Evolutionary conservation across 2,329 filamentous ascomycete genomes (phyloP).

Genomic region (Gnomoniopsis smithogilvyi): DNA sequence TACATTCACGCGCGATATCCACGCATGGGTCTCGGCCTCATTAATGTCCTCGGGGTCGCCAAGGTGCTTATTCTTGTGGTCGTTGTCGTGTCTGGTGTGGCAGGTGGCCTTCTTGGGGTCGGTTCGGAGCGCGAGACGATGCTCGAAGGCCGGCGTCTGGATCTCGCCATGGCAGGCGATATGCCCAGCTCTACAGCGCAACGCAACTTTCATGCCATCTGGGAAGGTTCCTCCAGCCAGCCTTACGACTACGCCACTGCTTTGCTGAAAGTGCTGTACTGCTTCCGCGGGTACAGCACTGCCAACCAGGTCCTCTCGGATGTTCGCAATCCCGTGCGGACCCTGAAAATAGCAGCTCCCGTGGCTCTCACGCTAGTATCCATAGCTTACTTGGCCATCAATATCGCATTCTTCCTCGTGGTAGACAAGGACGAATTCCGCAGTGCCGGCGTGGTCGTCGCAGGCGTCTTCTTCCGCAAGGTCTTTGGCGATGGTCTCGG

Average conservation of each 20-base stretch:
- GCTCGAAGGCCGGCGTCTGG: conserved; percentile 21
- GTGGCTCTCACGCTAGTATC: conserved; percentile 52
- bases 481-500: conserved; percentile 42
- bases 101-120: conserved; percentile 31
- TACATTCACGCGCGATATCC: conserved; percentile 43
- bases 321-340: conserved; percentile 54
- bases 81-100: conserved; percentile 40
- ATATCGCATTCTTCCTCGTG: conserved; percentile 57
- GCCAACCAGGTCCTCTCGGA: conserved; percentile 56
- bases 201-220: conserved; percentile 37
- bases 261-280: conserved; percentile 55
- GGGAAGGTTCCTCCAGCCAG: conserved; percentile 36
- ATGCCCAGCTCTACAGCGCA: conserved; percentile 30
- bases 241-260: conserved; percentile 45
- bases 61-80: conserved; percentile 48
- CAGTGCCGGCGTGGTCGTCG: conserved; percentile 50
- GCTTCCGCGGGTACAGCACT: conserved; percentile 52
- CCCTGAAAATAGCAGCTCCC: conserved; percentile 54
- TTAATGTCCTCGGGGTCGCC: conserved; percentile 45
- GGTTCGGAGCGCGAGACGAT: conserved; percentile 18
- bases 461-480: conserved; percentile 56
- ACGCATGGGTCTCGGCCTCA: conserved; percentile 43
- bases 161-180: conserved; percentile 21
- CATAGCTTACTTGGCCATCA: conserved; percentile 53
- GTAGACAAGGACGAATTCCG: conserved; percentile 54